phyloP scores from a whole-genome alignment of 2,329 filamentous ascomycete species.

The Annulohypoxylon truncatum region DNA sequence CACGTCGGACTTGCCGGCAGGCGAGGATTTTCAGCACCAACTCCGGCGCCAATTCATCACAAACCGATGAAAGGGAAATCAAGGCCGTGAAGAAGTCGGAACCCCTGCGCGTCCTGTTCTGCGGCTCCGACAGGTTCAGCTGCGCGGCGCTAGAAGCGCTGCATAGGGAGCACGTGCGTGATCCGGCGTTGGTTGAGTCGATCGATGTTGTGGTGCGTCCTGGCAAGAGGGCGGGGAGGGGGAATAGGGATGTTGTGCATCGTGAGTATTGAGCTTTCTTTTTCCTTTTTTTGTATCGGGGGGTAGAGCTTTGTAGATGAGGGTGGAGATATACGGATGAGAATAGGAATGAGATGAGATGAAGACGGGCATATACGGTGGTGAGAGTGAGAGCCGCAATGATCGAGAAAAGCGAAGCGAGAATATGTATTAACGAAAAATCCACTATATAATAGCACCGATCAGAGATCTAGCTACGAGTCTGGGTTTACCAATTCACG shows the following conservation, averaged over 20 bases:
- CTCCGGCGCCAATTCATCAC: neutral
- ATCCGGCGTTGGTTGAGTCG: constrained; percentile 71
- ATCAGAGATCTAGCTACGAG: constrained; percentile 73
- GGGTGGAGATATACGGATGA: too few species aligned
- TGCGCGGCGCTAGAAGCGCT: constrained; percentile 79
- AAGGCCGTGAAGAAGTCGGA: constrained; percentile 53
- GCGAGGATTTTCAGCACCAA: constrained; percentile 17
- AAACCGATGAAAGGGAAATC: neutral
- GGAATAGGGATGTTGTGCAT: constrained; percentile 73
- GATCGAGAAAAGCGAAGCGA: neutral
- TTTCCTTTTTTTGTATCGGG: neutral
- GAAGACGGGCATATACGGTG: neutral
- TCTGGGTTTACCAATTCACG: constrained; percentile 75
- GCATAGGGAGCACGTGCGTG: constrained; percentile 65
- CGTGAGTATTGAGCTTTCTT: constrained; percentile 58
- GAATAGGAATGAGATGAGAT: neutral
- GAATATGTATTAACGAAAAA: constrained; percentile 1
- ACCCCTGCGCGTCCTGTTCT: constrained; percentile 88
- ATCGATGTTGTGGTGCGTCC: constrained; percentile 89
- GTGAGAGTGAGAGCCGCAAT: neutral
- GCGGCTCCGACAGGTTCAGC: constrained; percentile 93
- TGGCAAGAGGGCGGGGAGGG: constrained; percentile 81
- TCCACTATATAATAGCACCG: constrained; percentile 70
- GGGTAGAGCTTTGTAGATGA: too few species aligned
- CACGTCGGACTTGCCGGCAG: neutral